Conservation (phyloP, 1,139 yeast species). For the Geotrichum restrictum region DNA sequence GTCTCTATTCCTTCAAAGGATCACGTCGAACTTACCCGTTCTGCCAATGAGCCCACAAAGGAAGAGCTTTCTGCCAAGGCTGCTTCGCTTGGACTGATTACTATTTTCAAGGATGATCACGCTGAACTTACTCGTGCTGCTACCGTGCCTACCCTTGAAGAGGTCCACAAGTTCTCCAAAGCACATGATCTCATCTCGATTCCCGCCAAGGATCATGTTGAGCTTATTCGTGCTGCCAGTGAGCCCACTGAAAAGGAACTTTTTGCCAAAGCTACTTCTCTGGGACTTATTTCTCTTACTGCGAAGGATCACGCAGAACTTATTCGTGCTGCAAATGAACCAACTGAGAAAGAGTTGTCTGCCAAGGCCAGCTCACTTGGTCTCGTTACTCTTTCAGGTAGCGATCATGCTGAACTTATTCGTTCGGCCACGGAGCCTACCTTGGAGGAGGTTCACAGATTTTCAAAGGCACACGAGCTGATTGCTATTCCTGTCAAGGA, state of each 20-base stretch:
- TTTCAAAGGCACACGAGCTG: conserved; percentile 35
- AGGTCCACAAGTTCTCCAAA: conserved; percentile 35
- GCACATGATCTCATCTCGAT: conserved; percentile 33
- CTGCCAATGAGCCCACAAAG: conserved; percentile 26
- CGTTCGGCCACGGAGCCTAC: conserved; percentile 27
- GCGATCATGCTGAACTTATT: conserved; percentile 29
- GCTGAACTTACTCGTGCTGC: conserved; percentile 25
- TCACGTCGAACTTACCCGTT: conserved; percentile 27
- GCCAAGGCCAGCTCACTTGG: conserved; percentile 27
- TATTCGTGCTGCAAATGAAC: conserved; percentile 25
- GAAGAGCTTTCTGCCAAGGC: conserved; percentile 40
- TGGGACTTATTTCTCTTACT: conserved; percentile 28
- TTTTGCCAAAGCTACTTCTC: conserved; percentile 18
- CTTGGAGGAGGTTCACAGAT: conserved; percentile 23
- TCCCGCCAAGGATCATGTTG: conserved; percentile 25
- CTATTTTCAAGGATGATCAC: conserved; percentile 32
- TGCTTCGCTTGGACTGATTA: conserved; percentile 38
- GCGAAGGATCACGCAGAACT: conserved; percentile 23
- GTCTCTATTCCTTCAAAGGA: conserved; percentile 40
- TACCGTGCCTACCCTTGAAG: conserved; percentile 25
- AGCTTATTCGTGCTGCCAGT: conserved; percentile 21
- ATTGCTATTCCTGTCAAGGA: conserved; percentile 41
- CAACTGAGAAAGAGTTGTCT: conserved; percentile 32
- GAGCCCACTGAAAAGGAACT: conserved; percentile 24
- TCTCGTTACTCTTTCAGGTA: conserved; percentile 43